Conservation (phyloP, 2,329 filamentous ascomycete species). For the Fusarium sp. region DNA sequence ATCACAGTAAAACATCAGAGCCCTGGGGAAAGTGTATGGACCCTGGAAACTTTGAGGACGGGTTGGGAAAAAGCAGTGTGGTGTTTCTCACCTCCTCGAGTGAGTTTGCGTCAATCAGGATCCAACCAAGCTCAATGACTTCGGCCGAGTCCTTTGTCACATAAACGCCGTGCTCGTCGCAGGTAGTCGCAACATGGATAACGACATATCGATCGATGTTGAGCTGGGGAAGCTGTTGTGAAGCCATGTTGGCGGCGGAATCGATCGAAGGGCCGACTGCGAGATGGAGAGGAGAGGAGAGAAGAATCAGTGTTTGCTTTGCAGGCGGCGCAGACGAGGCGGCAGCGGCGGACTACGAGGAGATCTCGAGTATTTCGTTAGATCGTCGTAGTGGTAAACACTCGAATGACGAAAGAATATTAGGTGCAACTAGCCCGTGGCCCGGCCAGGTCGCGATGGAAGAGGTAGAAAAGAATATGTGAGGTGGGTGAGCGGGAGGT, state of each 20-base stretch:
- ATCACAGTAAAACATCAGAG: neutral
- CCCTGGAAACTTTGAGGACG: constrained; percentile 18
- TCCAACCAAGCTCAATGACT: constrained; percentile 99
- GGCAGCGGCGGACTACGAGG: constrained; percentile 33
- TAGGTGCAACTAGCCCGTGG: constrained; percentile 55
- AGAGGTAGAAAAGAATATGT: constrained; percentile 42
- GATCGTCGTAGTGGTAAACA: constrained; percentile 39
- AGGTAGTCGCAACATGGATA: constrained; percentile 98
- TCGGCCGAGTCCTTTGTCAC: constrained; percentile 99
- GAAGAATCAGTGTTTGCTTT: constrained; percentile 40
- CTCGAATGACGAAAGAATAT: constrained; percentile 36
- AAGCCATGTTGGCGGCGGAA: constrained; percentile 54
- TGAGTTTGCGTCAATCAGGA: constrained; percentile 89
- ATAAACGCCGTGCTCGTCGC: constrained; percentile 98
- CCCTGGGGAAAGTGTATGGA: neutral
- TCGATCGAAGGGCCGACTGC: constrained; percentile 44
- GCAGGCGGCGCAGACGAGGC: constrained; percentile 31
- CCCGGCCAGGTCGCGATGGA: constrained; percentile 54
- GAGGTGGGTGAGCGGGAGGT: constrained; percentile 42
- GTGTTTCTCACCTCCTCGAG: constrained; percentile 84
- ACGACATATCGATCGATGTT: constrained; percentile 97
- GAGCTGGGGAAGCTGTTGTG: constrained; percentile 65
- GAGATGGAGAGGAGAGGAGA: constrained; percentile 40
- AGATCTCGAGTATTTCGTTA: constrained; percentile 24
- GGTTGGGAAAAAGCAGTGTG: constrained; percentile 18